Percentiles rank a stretch among this genome's conserved stretches.
Evolutionary conservation across 805 yeast species (phyloP).

Genomic region (Candida awuae): DNA sequence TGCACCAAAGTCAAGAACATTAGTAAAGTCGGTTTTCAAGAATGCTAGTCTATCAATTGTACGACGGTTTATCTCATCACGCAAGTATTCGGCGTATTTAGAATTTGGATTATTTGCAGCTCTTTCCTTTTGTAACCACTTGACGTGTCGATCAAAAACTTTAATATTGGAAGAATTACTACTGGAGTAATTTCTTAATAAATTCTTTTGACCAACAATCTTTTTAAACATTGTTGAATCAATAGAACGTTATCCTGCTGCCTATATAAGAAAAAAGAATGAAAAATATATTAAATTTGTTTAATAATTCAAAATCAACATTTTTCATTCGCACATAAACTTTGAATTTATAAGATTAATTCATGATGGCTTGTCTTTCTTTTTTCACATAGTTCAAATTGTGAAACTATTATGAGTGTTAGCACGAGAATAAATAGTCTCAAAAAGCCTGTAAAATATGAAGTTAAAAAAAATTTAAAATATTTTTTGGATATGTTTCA

Average conservation of each 20-base stretch:
- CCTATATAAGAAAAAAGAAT: too few species aligned
- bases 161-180: slow-evolving; percentile 10
- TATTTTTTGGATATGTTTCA: background rate
- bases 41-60: slow-evolving; percentile 71
- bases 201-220: background rate
- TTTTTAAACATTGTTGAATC: background rate
- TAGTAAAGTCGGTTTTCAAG: slow-evolving; percentile 53
- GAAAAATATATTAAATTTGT: background rate
- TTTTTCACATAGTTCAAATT: too few species aligned
- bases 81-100: slow-evolving; percentile 59
- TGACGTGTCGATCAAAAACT: slow-evolving; percentile 58
- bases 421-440: background rate
- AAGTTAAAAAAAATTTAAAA: background rate
- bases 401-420: background rate
- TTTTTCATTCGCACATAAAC: background rate
- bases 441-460: background rate
- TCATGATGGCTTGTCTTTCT: too few species aligned
- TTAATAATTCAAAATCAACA: background rate
- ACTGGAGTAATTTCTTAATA: slow-evolving; percentile 7
- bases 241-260: too few species aligned
- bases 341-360: too few species aligned
- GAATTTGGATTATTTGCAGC: slow-evolving; percentile 40
- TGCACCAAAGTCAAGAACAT: slow-evolving; percentile 64
- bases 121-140: slow-evolving; percentile 49
- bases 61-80: slow-evolving; percentile 65